Base-by-base conservation (phyloP, 2,329 filamentous ascomycete species). In the Pseudocercospora ulei region DNA sequence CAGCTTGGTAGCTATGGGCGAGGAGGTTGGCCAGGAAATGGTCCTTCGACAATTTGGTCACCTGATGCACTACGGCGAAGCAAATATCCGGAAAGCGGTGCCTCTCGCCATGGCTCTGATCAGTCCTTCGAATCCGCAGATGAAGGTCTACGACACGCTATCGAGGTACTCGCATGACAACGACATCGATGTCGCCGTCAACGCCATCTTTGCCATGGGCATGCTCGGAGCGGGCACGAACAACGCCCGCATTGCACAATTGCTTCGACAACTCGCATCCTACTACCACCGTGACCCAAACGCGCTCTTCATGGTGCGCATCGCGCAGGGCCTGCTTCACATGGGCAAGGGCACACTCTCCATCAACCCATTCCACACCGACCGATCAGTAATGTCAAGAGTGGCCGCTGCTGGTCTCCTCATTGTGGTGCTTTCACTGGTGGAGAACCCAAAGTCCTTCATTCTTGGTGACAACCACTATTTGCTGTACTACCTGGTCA, bases 271-370 rank as follows among this genome's bases (percentile, higher is more conserved):
- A 66, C 71, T 98, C 39, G 90, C 92, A 14, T 93, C 85, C 66
- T 98, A 98, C 71, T 98, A 98, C 66, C 87, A 95, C 68, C 78
- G 90, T 36, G 90, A 98, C 53, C 82, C 92, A 55, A 90, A 95
- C 59, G 84, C 90, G 0, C 70, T 98, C 5, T 98, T 98, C 70
- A 98, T 98, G 90, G 90, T 98, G 16, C 83, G 90, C 58, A 96
- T 98, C 54, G 90, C 90, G 3, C 90, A 98, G 62, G 90, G 92
- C 66, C 75, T 98, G 29, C 65, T 98, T 51, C 92, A 98, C 69
- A 96, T 96, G 87, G 92, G 92, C 67, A 98, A 98, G 71, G 90
- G 92, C 53, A 96, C 90, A 3, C 75, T 98, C 58, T 83, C 86
- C 2, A 74, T 96, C 57, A 96, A 84, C 64, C 90, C 90, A n/a